Evolutionary conservation across 2,329 filamentous ascomycete species (phyloP).

Genomic region (Apiospora pterosperma): DNA sequence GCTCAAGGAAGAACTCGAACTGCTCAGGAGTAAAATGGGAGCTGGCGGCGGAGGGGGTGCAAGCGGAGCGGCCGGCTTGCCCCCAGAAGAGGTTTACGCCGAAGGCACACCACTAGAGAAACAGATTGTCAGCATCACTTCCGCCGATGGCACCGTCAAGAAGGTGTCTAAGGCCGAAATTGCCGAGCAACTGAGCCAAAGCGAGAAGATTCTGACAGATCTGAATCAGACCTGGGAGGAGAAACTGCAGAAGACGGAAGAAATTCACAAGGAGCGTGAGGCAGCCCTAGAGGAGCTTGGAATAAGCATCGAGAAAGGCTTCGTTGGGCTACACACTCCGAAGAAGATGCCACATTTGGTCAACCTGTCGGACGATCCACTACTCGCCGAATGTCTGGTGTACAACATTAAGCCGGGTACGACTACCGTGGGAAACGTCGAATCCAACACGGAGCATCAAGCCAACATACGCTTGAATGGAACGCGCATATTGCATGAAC

Average conservation of each 20-base stretch:
- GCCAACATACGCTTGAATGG: slow-evolving; percentile 93
- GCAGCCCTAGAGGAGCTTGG: slow-evolving; percentile 92
- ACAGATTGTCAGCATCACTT: slow-evolving; percentile 93
- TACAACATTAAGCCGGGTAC: slow-evolving; percentile 97
- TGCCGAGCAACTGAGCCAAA: slow-evolving; percentile 91
- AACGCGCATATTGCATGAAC: slow-evolving; percentile 85
- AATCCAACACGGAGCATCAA: slow-evolving; percentile 69
- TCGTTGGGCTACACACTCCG: slow-evolving; percentile 89
- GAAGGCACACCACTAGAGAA: slow-evolving; percentile 90
- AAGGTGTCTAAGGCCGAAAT: slow-evolving; percentile 99
- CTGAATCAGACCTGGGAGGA: slow-evolving; percentile 99
- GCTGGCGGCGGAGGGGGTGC: slow-evolving; percentile 46
- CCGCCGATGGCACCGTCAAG: slow-evolving; percentile 80
- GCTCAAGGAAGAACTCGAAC: slow-evolving; percentile 87
- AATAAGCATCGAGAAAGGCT: slow-evolving; percentile 98
- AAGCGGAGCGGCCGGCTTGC: slow-evolving; percentile 43
- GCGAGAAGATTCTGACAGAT: slow-evolving; percentile 92
- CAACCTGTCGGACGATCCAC: slow-evolving; percentile 90
- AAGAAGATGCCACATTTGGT: slow-evolving; percentile 99
- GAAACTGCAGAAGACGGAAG: slow-evolving; percentile 89
- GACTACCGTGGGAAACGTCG: slow-evolving; percentile 92
- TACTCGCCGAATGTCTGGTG: slow-evolving; percentile 91
- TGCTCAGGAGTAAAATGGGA: slow-evolving; percentile 82
- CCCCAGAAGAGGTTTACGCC: slow-evolving; percentile 80
- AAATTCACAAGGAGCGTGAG: slow-evolving; percentile 96